Percentiles rank a stretch among this genome's conserved stretches.
Conservation (phyloP, 163 green algal species). For the Chlamydomonas reinhardtii region DNA sequence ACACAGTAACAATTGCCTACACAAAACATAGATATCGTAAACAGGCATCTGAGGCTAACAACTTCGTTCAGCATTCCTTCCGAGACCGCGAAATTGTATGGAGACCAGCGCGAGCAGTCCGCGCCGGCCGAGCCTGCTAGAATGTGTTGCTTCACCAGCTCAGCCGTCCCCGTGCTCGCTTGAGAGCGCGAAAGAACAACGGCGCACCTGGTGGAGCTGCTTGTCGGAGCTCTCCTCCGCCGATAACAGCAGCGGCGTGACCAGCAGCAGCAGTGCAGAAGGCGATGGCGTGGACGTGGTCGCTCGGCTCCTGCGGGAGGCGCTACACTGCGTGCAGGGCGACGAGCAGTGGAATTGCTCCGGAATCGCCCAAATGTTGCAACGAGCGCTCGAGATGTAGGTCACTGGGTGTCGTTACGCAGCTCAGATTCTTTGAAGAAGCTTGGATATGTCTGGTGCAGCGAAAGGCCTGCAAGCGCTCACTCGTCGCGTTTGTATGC, state of each 20-base stretch:
- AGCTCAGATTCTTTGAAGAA: too few species aligned
- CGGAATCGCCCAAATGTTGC: slow-evolving; percentile 41
- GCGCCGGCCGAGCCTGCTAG: slow-evolving; percentile 7
- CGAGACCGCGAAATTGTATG: too few species aligned
- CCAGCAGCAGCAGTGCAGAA: not conserved
- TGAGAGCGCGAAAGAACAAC: too few species aligned
- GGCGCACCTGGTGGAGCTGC: not conserved
- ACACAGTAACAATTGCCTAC: too few species aligned
- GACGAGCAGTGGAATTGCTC: slow-evolving; percentile 52
- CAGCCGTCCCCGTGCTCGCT: too few species aligned
- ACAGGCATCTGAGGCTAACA: too few species aligned
- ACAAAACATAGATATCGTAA: too few species aligned
- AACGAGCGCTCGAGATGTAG: slow-evolving; percentile 37
- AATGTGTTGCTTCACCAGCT: not conserved
- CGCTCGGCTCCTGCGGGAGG: slow-evolving; percentile 22
- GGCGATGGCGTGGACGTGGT: slow-evolving; percentile 5
- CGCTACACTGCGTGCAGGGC: slow-evolving; percentile 29
- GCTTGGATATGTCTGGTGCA: too few species aligned
- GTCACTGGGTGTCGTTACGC: too few species aligned
- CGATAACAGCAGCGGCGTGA: not conserved
- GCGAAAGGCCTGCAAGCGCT: too few species aligned
- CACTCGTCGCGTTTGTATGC: too few species aligned
- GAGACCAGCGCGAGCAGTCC: slow-evolving; percentile 14
- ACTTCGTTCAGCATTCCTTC: not conserved
- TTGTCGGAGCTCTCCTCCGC: not conserved